Percentiles rank a stretch among this genome's conserved stretches.
These are phyloP conservation scores for Rauvolfia tetraphylla DNA, from an alignment of 257 asterid species.

Conservation along the genomic window DNA sequence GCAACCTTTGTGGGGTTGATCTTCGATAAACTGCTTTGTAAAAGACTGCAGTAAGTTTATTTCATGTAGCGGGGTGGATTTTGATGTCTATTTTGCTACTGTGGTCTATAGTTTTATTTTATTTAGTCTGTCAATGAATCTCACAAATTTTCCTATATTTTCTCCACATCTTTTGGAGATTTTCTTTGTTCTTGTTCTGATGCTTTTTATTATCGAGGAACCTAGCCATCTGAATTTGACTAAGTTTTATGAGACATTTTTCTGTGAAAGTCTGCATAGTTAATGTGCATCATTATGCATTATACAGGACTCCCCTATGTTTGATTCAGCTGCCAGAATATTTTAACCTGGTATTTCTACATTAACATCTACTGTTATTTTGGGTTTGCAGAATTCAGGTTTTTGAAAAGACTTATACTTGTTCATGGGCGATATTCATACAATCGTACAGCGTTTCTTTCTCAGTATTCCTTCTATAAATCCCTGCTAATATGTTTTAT, in stretches of 20 bases:
- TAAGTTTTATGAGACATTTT: background rate
- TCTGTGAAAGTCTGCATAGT: background rate
- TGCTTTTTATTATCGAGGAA: background rate
- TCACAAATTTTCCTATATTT: background rate
- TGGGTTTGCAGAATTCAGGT: constrained; percentile 82
- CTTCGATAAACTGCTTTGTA: background rate
- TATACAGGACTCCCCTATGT: background rate
- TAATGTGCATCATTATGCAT: background rate
- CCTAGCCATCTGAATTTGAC: constrained; percentile 1
- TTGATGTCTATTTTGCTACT: background rate
- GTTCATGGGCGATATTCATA: constrained; percentile 98
- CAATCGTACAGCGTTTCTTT: constrained; percentile 94
- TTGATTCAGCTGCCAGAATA: background rate
- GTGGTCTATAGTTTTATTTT: background rate
- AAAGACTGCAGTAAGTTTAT: background rate
- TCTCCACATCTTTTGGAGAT: background rate
- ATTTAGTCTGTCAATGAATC: background rate
- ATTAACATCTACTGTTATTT: constrained; percentile 13
- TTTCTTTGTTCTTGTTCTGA: background rate
- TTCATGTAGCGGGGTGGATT: background rate
- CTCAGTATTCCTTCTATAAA: constrained; percentile 96
- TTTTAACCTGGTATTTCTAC: background rate
- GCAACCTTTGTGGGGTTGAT: background rate
- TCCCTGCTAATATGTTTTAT: constrained; percentile 90
- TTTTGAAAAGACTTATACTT: constrained; percentile 90